Conservation (phyloP, 805 yeast species). For the Lipomyces oligophaga region DNA sequence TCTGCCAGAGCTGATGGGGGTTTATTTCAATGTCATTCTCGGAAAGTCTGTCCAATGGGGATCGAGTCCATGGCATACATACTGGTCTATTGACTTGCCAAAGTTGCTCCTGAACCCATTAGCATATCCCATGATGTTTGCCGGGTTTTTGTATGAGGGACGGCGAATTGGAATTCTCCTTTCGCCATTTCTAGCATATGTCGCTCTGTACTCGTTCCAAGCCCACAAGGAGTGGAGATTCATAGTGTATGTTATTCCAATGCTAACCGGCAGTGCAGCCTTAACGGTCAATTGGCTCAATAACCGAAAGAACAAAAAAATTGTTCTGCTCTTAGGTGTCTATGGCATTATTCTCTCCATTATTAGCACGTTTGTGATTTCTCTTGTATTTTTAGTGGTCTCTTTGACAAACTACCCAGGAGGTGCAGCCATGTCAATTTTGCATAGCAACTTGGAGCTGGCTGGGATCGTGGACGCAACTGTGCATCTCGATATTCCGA, state of each 20-base stretch:
- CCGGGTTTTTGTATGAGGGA: conserved; percentile 43
- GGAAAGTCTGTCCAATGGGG: conserved; percentile 85
- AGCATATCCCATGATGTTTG: conserved; percentile 42
- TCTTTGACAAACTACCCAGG: conserved; percentile 87
- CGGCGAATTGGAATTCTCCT: conserved; percentile 37
- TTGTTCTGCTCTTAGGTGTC: conserved; percentile 36
- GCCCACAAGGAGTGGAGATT: conserved; percentile 96
- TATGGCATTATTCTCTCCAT: conserved; percentile 38
- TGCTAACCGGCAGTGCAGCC: conserved; percentile 61
- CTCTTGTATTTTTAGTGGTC: conserved; percentile 48
- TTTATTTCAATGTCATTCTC: conserved; percentile 68
- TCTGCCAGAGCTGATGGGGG: conserved; percentile 74
- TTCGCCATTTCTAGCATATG: conserved; percentile 51
- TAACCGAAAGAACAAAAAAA: conserved; percentile 14
- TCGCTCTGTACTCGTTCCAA: conserved; percentile 67
- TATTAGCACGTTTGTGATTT: conserved; percentile 31
- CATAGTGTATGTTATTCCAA: conserved; percentile 69
- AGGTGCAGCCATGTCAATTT: conserved; percentile 60
- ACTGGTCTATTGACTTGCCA: conserved; percentile 56
- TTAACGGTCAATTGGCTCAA: conserved; percentile 45
- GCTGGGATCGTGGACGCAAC: conserved; percentile 33
- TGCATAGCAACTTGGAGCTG: conserved; percentile 45
- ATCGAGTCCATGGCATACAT: conserved; percentile 65
- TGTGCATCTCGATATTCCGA: conserved; percentile 72
- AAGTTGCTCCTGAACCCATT: conserved; percentile 38